These are phyloP conservation scores for Kalmusia sp. DNA, from an alignment of 2,329 filamentous ascomycete genomes.

Conservation along the genomic window DNA sequence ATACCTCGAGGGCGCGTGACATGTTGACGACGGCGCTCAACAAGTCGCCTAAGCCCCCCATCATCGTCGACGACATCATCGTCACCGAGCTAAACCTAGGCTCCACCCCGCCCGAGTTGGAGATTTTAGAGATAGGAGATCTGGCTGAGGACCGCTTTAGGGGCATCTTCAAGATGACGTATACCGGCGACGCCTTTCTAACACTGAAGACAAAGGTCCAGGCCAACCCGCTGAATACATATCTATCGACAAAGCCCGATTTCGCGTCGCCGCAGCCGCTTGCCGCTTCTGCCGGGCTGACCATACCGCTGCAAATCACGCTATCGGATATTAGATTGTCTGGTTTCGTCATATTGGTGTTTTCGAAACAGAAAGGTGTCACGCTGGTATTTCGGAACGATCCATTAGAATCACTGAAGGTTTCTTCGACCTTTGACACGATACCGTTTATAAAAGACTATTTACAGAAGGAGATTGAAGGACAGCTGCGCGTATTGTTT, in stretches of 20 bases:
- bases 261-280: constrained; percentile 94
- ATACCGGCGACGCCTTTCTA: constrained; percentile 92
- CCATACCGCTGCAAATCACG: constrained; percentile 97
- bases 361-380: constrained; percentile 95
- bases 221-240: constrained; percentile 96
- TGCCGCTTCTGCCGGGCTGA: constrained; percentile 88
- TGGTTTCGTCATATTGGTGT: constrained; percentile 96
- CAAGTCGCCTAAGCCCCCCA: constrained; percentile 96
- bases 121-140: constrained; percentile 97
- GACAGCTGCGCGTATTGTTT: constrained; percentile 88
- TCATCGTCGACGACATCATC: constrained; percentile 99
- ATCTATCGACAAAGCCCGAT: constrained; percentile 85
- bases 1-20: constrained; percentile 89
- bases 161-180: constrained; percentile 99
- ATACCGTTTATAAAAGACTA: constrained; percentile 99
- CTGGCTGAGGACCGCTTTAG: constrained; percentile 95
- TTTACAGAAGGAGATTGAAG: constrained; percentile 93
- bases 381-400: constrained; percentile 98
- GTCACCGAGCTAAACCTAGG: constrained; percentile 98
- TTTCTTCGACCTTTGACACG: constrained; percentile 98
- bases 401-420: constrained; percentile 95
- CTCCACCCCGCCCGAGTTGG: constrained; percentile 90
- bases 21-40: constrained; percentile 94
- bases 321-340: constrained; percentile 94
- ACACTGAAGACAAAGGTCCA: constrained; percentile 96